A percentile compares a stretch with the other conserved stretches of the same genome.
phyloP scores from a whole-genome alignment of 1,284 basidiomycete genomes.

The Cryptococcus sp. region DNA sequence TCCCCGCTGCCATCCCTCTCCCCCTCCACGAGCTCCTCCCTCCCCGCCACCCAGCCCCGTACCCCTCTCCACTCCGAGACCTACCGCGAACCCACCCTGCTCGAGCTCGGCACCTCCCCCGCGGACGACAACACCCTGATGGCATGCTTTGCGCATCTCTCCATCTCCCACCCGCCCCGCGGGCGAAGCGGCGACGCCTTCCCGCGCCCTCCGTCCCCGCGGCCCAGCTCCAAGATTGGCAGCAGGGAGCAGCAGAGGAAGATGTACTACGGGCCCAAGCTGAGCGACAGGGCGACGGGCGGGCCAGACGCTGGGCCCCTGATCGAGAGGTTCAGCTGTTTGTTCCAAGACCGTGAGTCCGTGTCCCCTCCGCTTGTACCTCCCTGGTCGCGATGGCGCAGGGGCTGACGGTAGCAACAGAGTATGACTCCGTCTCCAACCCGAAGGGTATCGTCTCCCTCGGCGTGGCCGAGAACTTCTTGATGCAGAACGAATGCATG shows the following conservation, averaged over 20 bases:
- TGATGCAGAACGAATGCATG: slow-evolving; percentile 45
- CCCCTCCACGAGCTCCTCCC: neutral
- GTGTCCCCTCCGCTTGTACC: neutral
- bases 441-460: slow-evolving; percentile 50
- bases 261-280: slow-evolving; percentile 42
- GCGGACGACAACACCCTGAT: slow-evolving; percentile 35
- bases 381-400: no score
- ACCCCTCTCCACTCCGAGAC: slow-evolving; percentile 1
- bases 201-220: slow-evolving; percentile 24
- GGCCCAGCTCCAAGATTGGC: slow-evolving; percentile 21
- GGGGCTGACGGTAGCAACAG: slow-evolving; percentile 15
- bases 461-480: slow-evolving; percentile 52
- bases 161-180: slow-evolving; percentile 6
- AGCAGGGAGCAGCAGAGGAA: slow-evolving; percentile 36
- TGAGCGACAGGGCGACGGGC: slow-evolving; percentile 42
- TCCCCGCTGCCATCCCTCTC: slow-evolving; percentile 12
- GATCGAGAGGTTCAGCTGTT: slow-evolving; percentile 45
- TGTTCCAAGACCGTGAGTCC: slow-evolving; percentile 46
- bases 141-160: slow-evolving; percentile 32
- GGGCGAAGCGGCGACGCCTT: slow-evolving; percentile 12
- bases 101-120: neutral
- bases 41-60: slow-evolving; percentile 1
- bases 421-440: slow-evolving; percentile 43
- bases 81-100: slow-evolving; percentile 9
- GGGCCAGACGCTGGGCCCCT: slow-evolving; percentile 47